Base-by-base conservation (phyloP, 805 yeast genomes). In the Candida tallmaniae region DNA sequence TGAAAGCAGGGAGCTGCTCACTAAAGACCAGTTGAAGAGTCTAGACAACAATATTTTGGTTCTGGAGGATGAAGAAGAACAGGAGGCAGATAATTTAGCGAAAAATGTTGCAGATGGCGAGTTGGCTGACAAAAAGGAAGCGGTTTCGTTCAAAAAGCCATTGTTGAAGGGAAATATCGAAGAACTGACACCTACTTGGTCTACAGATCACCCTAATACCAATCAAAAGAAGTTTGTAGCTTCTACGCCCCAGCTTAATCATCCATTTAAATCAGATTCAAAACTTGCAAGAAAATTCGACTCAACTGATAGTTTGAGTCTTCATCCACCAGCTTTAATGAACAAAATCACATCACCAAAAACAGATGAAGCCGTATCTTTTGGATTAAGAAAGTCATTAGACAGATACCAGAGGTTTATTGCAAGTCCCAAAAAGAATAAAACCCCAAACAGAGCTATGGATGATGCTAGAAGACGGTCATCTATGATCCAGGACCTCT, bases 131-230 rank as follows among this genome's bases (percentile, higher is more conserved):
- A 19, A 20, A 6, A 20, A 6, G 10, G 25, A 22, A 5, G 6
- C 18, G 2, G 32, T 32, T 19, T 32, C 22, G 4, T 48, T 40
- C 29, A 50, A 47, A 31, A 46, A 42, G 28, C 56, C 59, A 12
- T n/a, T 38, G 6, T 40, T 46, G 15, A 46, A 46, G 29, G 49
- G 38, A 11, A 37, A 35, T 13, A 36, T 46, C 2, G 61, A 50
- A 14, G 65, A 59, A 27, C 58, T 48, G 27, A 60, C 65, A 0
- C 59, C 64, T 8, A 57, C 64, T 1, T 60, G 65, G 67, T 52
- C 65, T 1, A 49, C 51, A 5, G 62, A 56, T n/a, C 39, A 35
- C 6, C 40, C 36, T 2, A n/a, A n/a, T n/a, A n/a, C n/a, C n/a
- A 42, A 48, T 21, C 9, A 11, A 6, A 29, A 29, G 19, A 34